Base-by-base conservation (phyloP, 2,329 filamentous ascomycete species). In the Arthrobotrys pseudoclavata region DNA sequence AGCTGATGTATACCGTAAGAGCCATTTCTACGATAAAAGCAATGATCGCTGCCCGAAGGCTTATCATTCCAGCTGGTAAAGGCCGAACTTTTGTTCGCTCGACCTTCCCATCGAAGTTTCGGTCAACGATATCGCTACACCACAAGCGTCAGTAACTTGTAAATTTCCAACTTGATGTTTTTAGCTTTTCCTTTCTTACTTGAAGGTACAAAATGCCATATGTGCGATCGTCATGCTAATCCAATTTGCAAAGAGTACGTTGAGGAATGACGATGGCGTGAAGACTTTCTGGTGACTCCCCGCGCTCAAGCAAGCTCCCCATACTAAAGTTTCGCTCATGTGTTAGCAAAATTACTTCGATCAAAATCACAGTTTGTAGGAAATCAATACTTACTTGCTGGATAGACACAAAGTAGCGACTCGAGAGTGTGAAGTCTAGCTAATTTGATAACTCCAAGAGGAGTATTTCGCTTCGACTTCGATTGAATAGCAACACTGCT, bases 181-280 rank as follows among this genome's bases (percentile, higher is more conserved):
- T 13, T 3, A 7, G 5, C 18, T 22, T 18, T 20, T 0, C 7
- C 3, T 26, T 15, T 31, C 63, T 55, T 55, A 68, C 63, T 68
- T 68, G 63, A 68, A 68, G 5, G 63, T 68, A 55, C 63, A 68
- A 29, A 68, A 68, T 18, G 63, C 37, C 63, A 68, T 68, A 13
- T 68, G 63, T 7, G 63, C 63, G 34, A 68, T 45, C 1, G 63
- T 68, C 63, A 68, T 68, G 10, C 63, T 68, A 53, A 68, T 53
- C 63, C 63, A 68, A 26, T 68, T 68, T 29, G 63, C 29, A 18
- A 68, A 55, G 9, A 68, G 1, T 3, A 68, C 13, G 22, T 3
- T 31, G 9, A 68, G 48, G 24, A 68, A 68, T 18, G 63, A 68
- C 1, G 63, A 52, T 29, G 47, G 12, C 20, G 47, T 68, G 18